A percentile compares a stretch with the other conserved stretches of the same genome.
These are phyloP conservation scores for Stentor roeselii DNA, from an alignment of 73 alveolate species.

Conservation along the genomic window DNA sequence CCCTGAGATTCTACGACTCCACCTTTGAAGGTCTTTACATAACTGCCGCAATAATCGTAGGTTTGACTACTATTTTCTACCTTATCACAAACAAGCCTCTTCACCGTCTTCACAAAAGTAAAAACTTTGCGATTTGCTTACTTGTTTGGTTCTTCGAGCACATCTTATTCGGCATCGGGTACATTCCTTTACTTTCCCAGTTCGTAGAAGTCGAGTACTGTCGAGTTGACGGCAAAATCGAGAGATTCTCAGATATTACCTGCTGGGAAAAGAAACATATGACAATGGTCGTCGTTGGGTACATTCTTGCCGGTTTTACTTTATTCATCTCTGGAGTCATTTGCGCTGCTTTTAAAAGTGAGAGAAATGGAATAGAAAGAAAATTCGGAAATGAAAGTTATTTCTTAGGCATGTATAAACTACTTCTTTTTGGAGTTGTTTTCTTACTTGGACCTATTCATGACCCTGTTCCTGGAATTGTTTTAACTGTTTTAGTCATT, in stretches of 20 bases:
- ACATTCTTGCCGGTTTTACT: not conserved
- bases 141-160: slow-evolving; percentile 20
- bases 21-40: slow-evolving; percentile 4
- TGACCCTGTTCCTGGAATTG: slow-evolving; percentile 1
- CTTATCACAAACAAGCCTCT: not conserved
- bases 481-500: slow-evolving; percentile 2
- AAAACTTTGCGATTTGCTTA: not conserved
- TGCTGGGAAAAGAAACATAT: slow-evolving; percentile 17
- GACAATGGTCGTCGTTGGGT: slow-evolving; percentile 2
- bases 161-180: not conserved
- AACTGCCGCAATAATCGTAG: not conserved
- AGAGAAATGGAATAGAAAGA: slow-evolving; percentile 14
- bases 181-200: not conserved
- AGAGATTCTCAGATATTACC: not conserved
- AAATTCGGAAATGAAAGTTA: slow-evolving; percentile 16
- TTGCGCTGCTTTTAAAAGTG: not conserved
- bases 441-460: slow-evolving; percentile 15
- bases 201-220: not conserved
- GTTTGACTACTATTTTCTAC: not conserved
- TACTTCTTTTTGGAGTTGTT: not conserved
- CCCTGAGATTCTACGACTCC: slow-evolving; percentile 7
- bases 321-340: slow-evolving; percentile 16
- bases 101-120: not conserved
- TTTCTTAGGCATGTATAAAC: not conserved
- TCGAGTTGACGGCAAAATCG: not conserved